Evolutionary conservation across 1,284 basidiomycete genomes (phyloP), one percentile per base, ranked within the genome.

Genomic region (Papiliotrema laurentii): DNA sequence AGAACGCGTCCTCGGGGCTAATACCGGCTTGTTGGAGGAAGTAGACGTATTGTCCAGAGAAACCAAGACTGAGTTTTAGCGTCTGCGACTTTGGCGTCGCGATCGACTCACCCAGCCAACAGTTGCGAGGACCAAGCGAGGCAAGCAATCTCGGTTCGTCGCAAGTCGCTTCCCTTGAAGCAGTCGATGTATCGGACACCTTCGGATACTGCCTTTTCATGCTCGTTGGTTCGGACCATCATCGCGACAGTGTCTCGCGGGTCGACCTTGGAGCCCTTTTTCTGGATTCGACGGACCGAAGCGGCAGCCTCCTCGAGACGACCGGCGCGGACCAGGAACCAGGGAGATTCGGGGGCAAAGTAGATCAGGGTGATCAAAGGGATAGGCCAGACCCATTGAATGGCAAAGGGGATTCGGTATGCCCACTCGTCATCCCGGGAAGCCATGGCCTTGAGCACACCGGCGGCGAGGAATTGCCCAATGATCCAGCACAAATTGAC

Each of bases 1-100:
- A 57, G 60, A 66, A 72, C 31, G 73, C 60, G 45, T 60, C 53
- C 3, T 53, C 53, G 26, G 60, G 56, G 13, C 57, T 46, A 4
- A 76, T 50, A 33, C 75, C 75, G 24, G 73, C 73, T 52, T 72
- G 66, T 36, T 63, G 51, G 45, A 69, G 62, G 56, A 75, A 75
- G 54, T 70, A 72, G 40, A 47, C 34, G 18, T 34, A 43, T 9
- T 44, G 25, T 18, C 55, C 60, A 34, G 61, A 18, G 40, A 43
- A 55, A 30, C 22, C 18, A 21, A 49, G 48, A 7, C 28, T 50
- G 27, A 5, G 14, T 37, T 31, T 33, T n/a, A 43, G 4, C 30
- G 21, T n/a, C n/a, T n/a, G n/a, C n/a, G n/a, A n/a, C n/a, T n/a
- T n/a, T n/a, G n/a, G n/a, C n/a, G n/a, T n/a, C n/a, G n/a, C n/a